Evolutionary conservation across 1,284 basidiomycete species (phyloP), one percentile per base, ranked within the genome.

Genomic region (Coniferiporia weirii): DNA sequence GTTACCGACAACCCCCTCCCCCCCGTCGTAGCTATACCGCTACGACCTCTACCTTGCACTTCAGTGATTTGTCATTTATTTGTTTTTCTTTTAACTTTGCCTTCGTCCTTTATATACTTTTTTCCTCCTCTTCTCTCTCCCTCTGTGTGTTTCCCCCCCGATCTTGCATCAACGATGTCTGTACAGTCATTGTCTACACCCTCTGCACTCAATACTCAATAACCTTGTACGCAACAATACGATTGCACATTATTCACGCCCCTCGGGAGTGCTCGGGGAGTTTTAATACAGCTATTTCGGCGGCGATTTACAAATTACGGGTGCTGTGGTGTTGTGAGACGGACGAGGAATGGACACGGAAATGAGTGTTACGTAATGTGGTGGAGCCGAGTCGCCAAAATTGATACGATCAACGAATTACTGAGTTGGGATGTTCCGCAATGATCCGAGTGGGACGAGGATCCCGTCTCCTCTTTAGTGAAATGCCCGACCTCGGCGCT

Each of bases 1-100:
- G 27, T 27, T 27, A 27, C 27, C 27, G 27, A 27, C 27, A 2
- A 27, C 27, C 5, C 27, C 27, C 27, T 5, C 5, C 27, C 27
- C 27, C 27, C 27, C 27, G 27, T 27, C 27, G 27, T 27, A 27
- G 27, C 27, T 27, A 27, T 5, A 2, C 5, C 27, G 27, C 27
- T 5, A 27, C 27, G 27, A 5, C 27, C 27, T 5, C 5, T 5
- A 27, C 27, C 27, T 27, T 27, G 27, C 27, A 27, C 32, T 32
- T 59, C 44, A 51, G 22, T 47, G 52, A 58, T 53, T 36, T 32
- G 50, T 50, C 61, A 47, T 51, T 62, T 47, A 35, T 63, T 61
- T 27, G 58, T 54, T 63, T 48, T 52, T 52, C 40, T 43, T 9
- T n/a, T 53, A 27, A 5, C 5, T 56, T 58, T 13, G 59, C 13